phyloP scores from a whole-genome alignment of 768 basidiomycete genomes.

The Chalciporus sphaerocephalus region DNA sequence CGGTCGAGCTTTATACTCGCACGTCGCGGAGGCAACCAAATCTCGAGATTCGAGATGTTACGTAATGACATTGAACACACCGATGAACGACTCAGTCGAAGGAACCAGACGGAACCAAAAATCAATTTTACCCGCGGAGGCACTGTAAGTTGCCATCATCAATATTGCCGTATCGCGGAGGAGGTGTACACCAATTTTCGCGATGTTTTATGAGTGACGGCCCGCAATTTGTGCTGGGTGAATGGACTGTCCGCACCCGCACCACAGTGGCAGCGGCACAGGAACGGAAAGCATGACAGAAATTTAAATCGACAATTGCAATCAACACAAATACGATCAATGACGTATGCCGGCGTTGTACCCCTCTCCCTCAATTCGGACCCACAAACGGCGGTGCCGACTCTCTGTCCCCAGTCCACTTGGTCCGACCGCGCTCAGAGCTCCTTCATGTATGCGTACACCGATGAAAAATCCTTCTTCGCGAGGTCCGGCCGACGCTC shows the following conservation, averaged over 20 bases:
- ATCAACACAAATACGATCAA: slow-evolving; percentile 9
- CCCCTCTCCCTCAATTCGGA: background rate
- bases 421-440: background rate
- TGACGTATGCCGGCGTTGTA: slow-evolving; percentile 2
- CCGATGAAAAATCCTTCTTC: slow-evolving; percentile 74
- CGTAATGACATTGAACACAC: slow-evolving; percentile 9
- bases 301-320: slow-evolving; percentile 2
- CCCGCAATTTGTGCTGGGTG: background rate
- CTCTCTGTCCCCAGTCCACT: background rate
- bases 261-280: background rate
- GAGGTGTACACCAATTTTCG: background rate
- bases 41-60: slow-evolving; percentile 15
- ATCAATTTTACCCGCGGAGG: background rate
- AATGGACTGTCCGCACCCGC: background rate
- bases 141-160: background rate
- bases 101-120: background rate
- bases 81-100: background rate
- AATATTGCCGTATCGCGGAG: background rate
- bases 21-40: slow-evolving; percentile 25
- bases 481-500: slow-evolving; percentile 54
- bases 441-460: slow-evolving; percentile 60
- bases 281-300: background rate
- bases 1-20: slow-evolving; percentile 23
- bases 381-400: slow-evolving; percentile 2
- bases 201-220: background rate